Base-by-base conservation (phyloP, 352 stramenopile genomes). In the Globisporangium solare region DNA sequence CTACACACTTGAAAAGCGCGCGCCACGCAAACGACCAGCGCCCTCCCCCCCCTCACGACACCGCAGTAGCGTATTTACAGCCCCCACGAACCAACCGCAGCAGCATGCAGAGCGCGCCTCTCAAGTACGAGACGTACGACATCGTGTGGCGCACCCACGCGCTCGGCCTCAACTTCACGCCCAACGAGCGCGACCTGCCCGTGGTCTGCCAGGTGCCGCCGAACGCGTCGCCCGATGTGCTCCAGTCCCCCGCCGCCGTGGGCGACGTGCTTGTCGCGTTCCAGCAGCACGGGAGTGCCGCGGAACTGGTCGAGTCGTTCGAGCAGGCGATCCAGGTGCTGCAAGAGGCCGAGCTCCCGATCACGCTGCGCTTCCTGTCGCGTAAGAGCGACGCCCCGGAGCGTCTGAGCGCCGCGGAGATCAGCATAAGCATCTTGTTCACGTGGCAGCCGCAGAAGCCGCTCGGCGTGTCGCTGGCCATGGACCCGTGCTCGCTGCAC, bases 401-500 rank as follows among this genome's bases (percentile, higher is more conserved):
- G 22, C 49, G 45, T 22, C 60, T 88, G 12, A 54, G 66, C n/a
- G 62, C 69, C 27, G 65, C 68, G 14, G 71, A 83, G 47, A 64
- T 81, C 31, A 65, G 56, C 20, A 56, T 53, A 51, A 77, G 47
- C 13, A 88, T 87, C 68, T 73, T 65, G 47, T 86, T 88, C 57
- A 67, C 56, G 49, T 91, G 81, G 81, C 61, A 66, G 3, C 47
- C 70, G 8, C 57, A 76, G 55, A 57, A 66, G 41, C 66, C 80
- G 0, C 65, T 93, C 12, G 83, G 83, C 39, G 71, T 93, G 39
- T 90, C 83, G 17, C 64, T 93, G 17, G 79, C 79, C 3, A 90
- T 90, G 78, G 80, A 93, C 50, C 83, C 83, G 55, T 88, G 77
- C 49, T 73, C 80, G 20, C 56, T 93, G 14, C 76, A 90, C 63